phyloP scores from a whole-genome alignment of 2,329 filamentous ascomycete genomes.

The Ceratocystis smalleyi region DNA sequence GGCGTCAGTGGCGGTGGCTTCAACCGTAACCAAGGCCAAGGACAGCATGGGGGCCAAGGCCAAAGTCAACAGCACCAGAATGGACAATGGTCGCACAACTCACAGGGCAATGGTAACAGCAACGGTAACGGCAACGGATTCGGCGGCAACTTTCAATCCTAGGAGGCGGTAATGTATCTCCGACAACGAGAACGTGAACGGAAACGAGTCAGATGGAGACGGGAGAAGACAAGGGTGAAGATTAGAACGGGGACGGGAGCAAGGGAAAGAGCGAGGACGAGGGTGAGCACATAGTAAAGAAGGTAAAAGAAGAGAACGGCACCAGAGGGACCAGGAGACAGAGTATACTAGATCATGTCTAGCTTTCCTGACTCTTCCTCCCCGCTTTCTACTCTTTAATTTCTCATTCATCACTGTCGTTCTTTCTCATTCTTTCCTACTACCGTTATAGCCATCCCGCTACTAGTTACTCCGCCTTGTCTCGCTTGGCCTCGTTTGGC shows the following conservation, averaged over 20 bases:
- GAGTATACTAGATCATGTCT: background rate
- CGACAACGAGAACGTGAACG: background rate
- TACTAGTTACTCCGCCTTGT: no score
- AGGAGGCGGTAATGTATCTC: conserved; percentile 19
- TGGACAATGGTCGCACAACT: conserved; percentile 38
- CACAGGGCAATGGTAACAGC: conserved; percentile 25
- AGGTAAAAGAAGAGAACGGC: background rate
- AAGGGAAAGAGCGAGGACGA: background rate
- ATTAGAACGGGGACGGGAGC: background rate
- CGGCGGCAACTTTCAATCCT: conserved; percentile 46
- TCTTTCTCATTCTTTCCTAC: no score
- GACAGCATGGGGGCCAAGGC: conserved; percentile 27
- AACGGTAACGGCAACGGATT: conserved; percentile 34
- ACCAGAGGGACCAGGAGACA: background rate
- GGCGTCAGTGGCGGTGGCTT: conserved; percentile 60
- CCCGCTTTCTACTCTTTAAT: background rate
- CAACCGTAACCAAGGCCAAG: conserved; percentile 25
- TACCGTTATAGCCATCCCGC: no score
- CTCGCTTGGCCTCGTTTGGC: no score
- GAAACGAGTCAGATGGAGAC: background rate
- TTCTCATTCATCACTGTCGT: no score
- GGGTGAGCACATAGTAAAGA: background rate
- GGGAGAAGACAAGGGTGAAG: background rate
- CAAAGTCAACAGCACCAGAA: conserved; percentile 35
- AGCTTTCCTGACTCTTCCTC: background rate